A percentile compares a stretch with the other conserved stretches of the same genome.
Evolutionary conservation across 305 asterid genomes (phyloP).

Genomic region (Coffea humblotiana): DNA sequence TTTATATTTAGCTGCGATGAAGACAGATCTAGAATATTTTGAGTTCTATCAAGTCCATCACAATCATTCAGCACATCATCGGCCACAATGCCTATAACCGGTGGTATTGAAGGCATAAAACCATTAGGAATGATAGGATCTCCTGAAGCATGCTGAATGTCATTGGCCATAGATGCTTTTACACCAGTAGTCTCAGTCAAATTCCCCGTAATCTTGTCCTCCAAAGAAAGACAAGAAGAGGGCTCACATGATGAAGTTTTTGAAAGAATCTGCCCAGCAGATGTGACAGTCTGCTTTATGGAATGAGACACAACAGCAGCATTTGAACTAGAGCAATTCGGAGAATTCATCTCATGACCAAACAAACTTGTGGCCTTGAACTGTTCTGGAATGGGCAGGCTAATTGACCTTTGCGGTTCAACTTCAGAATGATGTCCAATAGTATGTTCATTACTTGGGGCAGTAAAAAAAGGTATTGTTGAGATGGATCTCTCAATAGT

Average conservation of each 20-base stretch:
- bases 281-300: slow-evolving; percentile 34
- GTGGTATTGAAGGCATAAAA: slow-evolving; percentile 29
- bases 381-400: slow-evolving; percentile 54
- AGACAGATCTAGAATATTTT: slow-evolving; percentile 30
- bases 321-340: slow-evolving; percentile 27
- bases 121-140: slow-evolving; percentile 27
- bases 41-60: slow-evolving; percentile 31
- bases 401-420: slow-evolving; percentile 55
- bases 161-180: slow-evolving; percentile 33
- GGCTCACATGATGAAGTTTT: slow-evolving; percentile 35
- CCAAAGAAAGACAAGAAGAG: slow-evolving; percentile 33
- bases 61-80: slow-evolving; percentile 34
- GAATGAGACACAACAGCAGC: slow-evolving; percentile 35
- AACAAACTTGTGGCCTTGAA: slow-evolving; percentile 36
- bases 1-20: slow-evolving; percentile 43
- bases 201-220: slow-evolving; percentile 30
- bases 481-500: slow-evolving; percentile 74
- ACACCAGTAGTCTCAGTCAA: slow-evolving; percentile 34
- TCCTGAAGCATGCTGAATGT: slow-evolving; percentile 25
- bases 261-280: slow-evolving; percentile 35
- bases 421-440: slow-evolving; percentile 46
- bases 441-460: slow-evolving; percentile 42
- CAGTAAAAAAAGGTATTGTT: slow-evolving; percentile 56
- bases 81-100: slow-evolving; percentile 14
- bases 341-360: slow-evolving; percentile 32